A percentile compares a stretch with the other conserved stretches of the same genome.
Evolutionary conservation across 768 basidiomycete species (phyloP).

Genomic region (Tricholoma terreum): DNA sequence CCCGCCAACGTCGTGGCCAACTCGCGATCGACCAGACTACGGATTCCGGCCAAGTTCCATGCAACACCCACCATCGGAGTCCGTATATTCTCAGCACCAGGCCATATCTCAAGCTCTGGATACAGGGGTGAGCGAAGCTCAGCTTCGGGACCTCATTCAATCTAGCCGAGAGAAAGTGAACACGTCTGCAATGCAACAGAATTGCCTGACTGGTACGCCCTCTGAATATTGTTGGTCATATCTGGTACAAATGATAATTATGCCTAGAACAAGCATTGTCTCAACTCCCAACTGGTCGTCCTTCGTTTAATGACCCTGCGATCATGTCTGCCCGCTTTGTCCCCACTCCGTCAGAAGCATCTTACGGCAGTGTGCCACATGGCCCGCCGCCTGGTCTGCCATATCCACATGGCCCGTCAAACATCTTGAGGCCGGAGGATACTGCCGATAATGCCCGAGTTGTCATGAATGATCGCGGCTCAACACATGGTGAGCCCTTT

Average conservation of each 20-base stretch:
- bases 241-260: neutral
- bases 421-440: slow-evolving; percentile 1
- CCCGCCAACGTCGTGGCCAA: slow-evolving; percentile 40
- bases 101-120: slow-evolving; percentile 56
- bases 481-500: slow-evolving; percentile 66
- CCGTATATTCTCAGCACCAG: slow-evolving; percentile 35
- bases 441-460: slow-evolving; percentile 24
- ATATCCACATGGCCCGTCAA: slow-evolving; percentile 34
- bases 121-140: slow-evolving; percentile 63
- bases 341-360: slow-evolving; percentile 32
- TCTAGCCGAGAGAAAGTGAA: slow-evolving; percentile 59
- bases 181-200: slow-evolving; percentile 14
- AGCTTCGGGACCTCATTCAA: slow-evolving; percentile 73
- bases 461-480: slow-evolving; percentile 32
- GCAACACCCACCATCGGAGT: slow-evolving; percentile 41
- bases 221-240: slow-evolving; percentile 8
- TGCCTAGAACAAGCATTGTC: slow-evolving; percentile 13
- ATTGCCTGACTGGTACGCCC: slow-evolving; percentile 15
- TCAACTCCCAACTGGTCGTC: slow-evolving; percentile 22
- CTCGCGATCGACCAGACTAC: slow-evolving; percentile 38
- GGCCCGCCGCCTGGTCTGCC: slow-evolving; percentile 71
- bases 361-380: slow-evolving; percentile 35
- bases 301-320: slow-evolving; percentile 70
- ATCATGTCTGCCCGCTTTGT: slow-evolving; percentile 76
- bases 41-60: slow-evolving; percentile 37